Conservation (phyloP, 768 basidiomycete genomes). For the Hypsizygus marmoreus region DNA sequence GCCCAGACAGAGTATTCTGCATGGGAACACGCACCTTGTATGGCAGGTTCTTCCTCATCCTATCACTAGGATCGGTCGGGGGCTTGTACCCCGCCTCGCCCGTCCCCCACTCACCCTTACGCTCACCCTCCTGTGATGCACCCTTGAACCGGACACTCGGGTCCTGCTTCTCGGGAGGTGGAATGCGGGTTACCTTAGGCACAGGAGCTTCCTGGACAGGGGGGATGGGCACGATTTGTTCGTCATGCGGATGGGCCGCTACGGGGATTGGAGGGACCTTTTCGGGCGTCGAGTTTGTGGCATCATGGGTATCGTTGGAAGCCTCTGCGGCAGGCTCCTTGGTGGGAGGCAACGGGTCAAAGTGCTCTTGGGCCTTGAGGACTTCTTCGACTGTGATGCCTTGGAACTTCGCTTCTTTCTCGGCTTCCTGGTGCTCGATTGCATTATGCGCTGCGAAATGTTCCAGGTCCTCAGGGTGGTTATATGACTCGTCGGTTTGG, state of each 20-base stretch:
- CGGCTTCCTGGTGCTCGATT: conserved; percentile 84
- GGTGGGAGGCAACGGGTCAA: conserved; percentile 5
- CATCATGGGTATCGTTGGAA: conserved; percentile 6
- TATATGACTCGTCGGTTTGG: conserved; percentile 94
- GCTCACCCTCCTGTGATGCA: conserved; percentile 52
- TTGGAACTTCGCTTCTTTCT: conserved; percentile 81
- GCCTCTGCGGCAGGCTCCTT: conserved; percentile 19
- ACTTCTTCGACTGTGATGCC: conserved; percentile 80
- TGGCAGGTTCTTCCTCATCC: conserved; percentile 80
- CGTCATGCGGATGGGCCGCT: conserved; percentile 36
- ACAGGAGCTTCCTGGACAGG: conserved; percentile 27
- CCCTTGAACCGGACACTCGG: conserved; percentile 62
- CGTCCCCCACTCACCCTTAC: conserved; percentile 69
- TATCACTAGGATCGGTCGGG: conserved; percentile 75
- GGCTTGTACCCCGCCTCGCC: conserved; percentile 71
- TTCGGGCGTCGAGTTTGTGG: conserved; percentile 8
- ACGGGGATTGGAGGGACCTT: conserved; percentile 17
- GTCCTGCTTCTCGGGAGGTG: conserved; percentile 72
- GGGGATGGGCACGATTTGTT: conserved; percentile 26
- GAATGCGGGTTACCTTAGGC: conserved; percentile 56
- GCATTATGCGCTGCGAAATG: conserved; percentile 88
- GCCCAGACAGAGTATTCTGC: conserved; percentile 6
- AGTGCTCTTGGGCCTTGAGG: conserved; percentile 50
- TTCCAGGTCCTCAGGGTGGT: conserved; percentile 89
- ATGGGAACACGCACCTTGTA: conserved; percentile 69